phyloP scores from a whole-genome alignment of 2,329 filamentous ascomycete species.

The Pezicula carpinea region DNA sequence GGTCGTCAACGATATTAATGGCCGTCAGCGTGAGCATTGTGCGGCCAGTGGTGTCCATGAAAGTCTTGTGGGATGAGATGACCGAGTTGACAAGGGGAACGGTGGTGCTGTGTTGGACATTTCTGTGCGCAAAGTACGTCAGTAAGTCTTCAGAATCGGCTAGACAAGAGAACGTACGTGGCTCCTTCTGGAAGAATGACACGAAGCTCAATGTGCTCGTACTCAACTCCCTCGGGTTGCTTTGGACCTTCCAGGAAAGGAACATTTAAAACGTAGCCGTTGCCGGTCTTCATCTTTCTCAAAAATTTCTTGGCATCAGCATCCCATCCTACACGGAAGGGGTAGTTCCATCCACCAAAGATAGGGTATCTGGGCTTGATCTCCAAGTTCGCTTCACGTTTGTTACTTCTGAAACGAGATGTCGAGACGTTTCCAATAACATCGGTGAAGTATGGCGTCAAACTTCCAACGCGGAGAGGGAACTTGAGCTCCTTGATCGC shows the following conservation, averaged over 20 bases:
- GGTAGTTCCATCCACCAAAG: constrained; percentile 97
- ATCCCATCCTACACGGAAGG: constrained; percentile 96
- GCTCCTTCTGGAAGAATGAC: constrained; percentile 90
- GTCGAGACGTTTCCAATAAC: constrained; percentile 97
- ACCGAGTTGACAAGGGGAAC: constrained; percentile 63
- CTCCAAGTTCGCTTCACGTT: constrained; percentile 77
- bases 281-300: constrained; percentile 53
- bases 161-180: constrained; percentile 50
- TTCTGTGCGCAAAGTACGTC: constrained; percentile 46
- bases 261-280: constrained; percentile 81
- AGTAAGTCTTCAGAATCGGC: constrained; percentile 29
- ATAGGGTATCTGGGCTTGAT: constrained; percentile 93
- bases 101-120: constrained; percentile 71
- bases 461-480: constrained; percentile 72
- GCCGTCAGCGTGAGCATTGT: constrained; percentile 77
- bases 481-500: constrained; percentile 81
- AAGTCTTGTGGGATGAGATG: constrained; percentile 72
- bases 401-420: constrained; percentile 75
- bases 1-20: constrained; percentile 84
- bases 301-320: constrained; percentile 74
- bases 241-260: constrained; percentile 92
- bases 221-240: constrained; percentile 79
- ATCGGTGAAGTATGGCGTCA: constrained; percentile 91
- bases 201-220: constrained; percentile 73
- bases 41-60: constrained; percentile 88